A percentile compares a stretch with the other conserved stretches of the same genome.
These are phyloP conservation scores for Candida germanica DNA, from an alignment of 805 yeast species.

Conservation along the genomic window DNA sequence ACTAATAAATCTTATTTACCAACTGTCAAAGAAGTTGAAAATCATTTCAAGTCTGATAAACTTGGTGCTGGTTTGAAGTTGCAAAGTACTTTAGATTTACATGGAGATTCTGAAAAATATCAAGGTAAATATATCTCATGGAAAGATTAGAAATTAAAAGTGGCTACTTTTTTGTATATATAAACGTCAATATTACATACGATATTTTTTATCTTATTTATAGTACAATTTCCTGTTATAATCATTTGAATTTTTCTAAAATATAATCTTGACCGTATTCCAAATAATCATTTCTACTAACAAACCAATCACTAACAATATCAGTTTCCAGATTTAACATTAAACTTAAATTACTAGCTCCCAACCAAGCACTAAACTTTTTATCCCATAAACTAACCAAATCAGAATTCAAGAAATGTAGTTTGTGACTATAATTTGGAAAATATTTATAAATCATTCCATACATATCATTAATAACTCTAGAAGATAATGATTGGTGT, in stretches of 20 bases:
- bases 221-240: constrained; percentile 1
- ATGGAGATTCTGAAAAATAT: constrained; percentile 42
- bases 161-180: not conserved
- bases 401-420: constrained; percentile 20
- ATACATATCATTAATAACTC: constrained; percentile 53
- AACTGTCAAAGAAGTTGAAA: constrained; percentile 63
- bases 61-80: constrained; percentile 63
- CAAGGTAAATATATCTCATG: constrained; percentile 42
- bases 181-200: not conserved
- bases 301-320: constrained; percentile 49
- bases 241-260: constrained; percentile 32
- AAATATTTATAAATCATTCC: constrained; percentile 42
- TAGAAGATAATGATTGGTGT: constrained; percentile 53
- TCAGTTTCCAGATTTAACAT: constrained; percentile 49
- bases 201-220: constrained; percentile 1
- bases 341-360: constrained; percentile 66
- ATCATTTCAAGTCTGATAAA: constrained; percentile 59
- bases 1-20: constrained; percentile 64
- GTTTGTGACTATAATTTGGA: constrained; percentile 38
- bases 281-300: constrained; percentile 61
- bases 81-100: constrained; percentile 55
- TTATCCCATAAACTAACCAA: constrained; percentile 46
- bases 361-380: constrained; percentile 63
- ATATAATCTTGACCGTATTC: constrained; percentile 53
- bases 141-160: constrained; percentile 22